Evolutionary conservation across 345 rosid species (phyloP), one percentile per base, ranked within the genome.

Genomic region (Lumnitzera littorea): DNA sequence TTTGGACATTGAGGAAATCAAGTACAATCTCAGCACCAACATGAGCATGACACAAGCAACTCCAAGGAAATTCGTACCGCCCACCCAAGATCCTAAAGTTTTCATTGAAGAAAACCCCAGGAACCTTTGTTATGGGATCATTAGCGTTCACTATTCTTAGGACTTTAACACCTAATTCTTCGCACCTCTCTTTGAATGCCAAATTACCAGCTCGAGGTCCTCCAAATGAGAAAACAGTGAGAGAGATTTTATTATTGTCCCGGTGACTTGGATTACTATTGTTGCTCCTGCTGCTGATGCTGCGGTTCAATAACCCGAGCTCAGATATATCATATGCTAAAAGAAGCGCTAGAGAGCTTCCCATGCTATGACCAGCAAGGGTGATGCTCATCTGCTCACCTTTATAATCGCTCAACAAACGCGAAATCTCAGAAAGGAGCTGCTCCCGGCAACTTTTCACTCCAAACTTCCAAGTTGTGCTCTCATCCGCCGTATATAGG

Each of bases 121-220:
- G 96, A 50, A 92, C 73, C 64, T 87, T 92, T 1, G 98, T 87
- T 48, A 89, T 80, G 0, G 96, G 98, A 53, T 92, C 98, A 41
- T 89, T 82, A 4, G 73, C 76, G 52, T 92, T 92, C 15, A 75
- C 88, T 13, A 92, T 78, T 67, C 96, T 81, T 61, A 89, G 17
- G 7, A 87, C 87, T 23, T 84, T 92, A 1, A 92, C 83, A 47
- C 98, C 96, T 12, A 87, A 63, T 36, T 89, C 87, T 53, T 89
- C 98, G 43, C 95, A 89, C 16, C 98, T 63, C 61, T 81, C 60
- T 71, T 87, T 91, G 72, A 92, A 89, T 12, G 71, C 78, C 6
- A 63, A 27, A 68, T 91, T 91, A 52, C 98, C 98, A 12, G 89
- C 98, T 66, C 98, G 83, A 0, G 95, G 98, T 13, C 96, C 98